A percentile compares a stretch with the other conserved stretches of the same genome.
Conservation (phyloP, 208 protist species). For the Pavlovales sp. region DNA sequence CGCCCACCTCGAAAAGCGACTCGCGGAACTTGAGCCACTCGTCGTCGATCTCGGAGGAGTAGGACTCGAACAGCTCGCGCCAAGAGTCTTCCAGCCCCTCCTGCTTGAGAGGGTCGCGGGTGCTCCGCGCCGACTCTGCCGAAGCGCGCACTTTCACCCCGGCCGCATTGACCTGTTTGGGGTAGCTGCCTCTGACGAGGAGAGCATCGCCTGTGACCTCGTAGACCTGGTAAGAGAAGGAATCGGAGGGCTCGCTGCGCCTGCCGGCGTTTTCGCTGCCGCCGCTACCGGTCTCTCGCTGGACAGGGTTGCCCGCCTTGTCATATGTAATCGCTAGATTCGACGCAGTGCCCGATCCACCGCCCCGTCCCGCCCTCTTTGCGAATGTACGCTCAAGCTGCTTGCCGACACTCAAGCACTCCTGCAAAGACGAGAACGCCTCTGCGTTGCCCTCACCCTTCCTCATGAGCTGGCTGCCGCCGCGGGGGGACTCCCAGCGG, state of each 20-base stretch:
- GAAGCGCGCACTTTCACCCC: not conserved
- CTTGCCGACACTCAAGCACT: not conserved
- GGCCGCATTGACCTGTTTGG: not conserved
- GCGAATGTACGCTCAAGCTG: not conserved
- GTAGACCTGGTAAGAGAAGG: not conserved
- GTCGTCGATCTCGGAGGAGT: not conserved
- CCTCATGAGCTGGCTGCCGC: not conserved
- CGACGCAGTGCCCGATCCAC: no score
- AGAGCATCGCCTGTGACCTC: not conserved
- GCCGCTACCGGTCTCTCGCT: no score
- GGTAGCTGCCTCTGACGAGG: not conserved
- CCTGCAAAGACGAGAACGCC: not conserved
- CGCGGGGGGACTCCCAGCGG: not conserved
- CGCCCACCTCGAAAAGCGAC: not conserved
- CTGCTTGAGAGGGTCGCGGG: not conserved
- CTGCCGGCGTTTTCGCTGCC: no score
- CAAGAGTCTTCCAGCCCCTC: not conserved
- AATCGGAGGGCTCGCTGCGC: no score
- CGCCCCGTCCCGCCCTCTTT: no score
- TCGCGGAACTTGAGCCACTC: not conserved
- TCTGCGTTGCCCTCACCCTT: not conserved
- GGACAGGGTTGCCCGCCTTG: no score
- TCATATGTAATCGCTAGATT: no score
- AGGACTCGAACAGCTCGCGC: not conserved
- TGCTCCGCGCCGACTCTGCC: not conserved